Percentiles rank a stretch among this genome's conserved stretches.
Conservation (phyloP, 2,329 filamentous ascomycete species). For the Thelonectria discophora region DNA sequence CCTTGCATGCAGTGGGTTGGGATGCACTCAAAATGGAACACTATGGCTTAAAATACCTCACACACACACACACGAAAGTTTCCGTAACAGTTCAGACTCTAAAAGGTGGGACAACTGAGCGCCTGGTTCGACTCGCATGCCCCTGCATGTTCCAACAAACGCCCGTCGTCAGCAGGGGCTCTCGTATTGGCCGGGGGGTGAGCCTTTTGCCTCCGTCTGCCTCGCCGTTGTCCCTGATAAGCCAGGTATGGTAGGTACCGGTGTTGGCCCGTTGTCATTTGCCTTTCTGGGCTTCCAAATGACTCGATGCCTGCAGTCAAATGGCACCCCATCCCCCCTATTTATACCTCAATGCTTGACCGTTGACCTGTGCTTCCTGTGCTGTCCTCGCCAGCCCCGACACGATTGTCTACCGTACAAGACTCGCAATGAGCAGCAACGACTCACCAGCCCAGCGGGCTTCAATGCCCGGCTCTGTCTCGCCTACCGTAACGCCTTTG, state of each 20-base stretch:
- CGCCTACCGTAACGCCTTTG: background rate
- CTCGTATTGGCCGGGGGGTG: background rate
- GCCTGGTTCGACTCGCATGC: background rate
- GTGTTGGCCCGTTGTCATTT: background rate
- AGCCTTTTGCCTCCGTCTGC: background rate
- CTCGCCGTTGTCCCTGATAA: background rate
- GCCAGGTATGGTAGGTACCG: background rate
- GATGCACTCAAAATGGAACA: background rate
- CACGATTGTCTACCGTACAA: too few species aligned
- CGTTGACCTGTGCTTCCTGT: too few species aligned
- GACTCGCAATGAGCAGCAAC: background rate
- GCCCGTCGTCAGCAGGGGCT: background rate
- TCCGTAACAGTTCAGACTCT: background rate
- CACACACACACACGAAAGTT: background rate
- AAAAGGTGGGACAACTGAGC: background rate
- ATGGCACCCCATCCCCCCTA: too few species aligned
- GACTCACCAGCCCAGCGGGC: background rate
- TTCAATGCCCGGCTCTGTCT: background rate
- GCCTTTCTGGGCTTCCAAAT: too few species aligned
- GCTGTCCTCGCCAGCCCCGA: too few species aligned
- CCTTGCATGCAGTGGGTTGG: too few species aligned
- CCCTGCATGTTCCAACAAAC: slow-evolving; percentile 1
- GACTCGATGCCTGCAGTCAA: background rate
- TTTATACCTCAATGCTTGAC: too few species aligned
- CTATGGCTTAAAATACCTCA: background rate